Evolutionary conservation across 2,329 filamentous ascomycete species (phyloP).

Genomic region (Trichophyton simii): DNA sequence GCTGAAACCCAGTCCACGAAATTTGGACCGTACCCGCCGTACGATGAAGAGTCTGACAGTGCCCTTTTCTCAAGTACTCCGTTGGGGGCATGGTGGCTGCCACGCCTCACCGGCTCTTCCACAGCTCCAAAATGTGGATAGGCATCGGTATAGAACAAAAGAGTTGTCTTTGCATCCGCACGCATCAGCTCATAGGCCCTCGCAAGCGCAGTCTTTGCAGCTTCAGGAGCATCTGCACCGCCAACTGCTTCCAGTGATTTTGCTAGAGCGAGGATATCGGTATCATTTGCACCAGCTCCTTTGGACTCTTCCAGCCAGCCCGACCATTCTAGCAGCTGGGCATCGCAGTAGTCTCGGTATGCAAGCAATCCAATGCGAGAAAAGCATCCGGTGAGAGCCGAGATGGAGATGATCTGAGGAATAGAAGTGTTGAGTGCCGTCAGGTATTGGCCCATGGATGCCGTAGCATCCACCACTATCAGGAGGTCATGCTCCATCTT

Average conservation of each 20-base stretch:
- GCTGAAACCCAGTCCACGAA: constrained; percentile 38
- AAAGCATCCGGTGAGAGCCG: constrained; percentile 39
- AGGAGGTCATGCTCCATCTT: constrained; percentile 4
- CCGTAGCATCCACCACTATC: constrained; percentile 1
- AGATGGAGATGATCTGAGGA: constrained; percentile 41
- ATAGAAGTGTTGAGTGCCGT: constrained; percentile 35
- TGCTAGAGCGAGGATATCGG: constrained; percentile 27
- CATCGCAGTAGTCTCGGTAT: constrained; percentile 38
- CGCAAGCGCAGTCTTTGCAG: constrained; percentile 39
- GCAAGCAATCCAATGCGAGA: constrained; percentile 39
- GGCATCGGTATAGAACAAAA: constrained; percentile 39
- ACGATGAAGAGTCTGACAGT: constrained; percentile 14
- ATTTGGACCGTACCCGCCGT: constrained; percentile 22
- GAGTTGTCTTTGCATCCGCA: constrained; percentile 37
- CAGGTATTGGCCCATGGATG: constrained; percentile 23
- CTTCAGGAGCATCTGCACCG: constrained; percentile 38
- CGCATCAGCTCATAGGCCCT: constrained; percentile 38
- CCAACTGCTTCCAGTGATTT: constrained; percentile 21
- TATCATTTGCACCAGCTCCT: constrained; percentile 15
- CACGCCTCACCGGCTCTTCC: constrained; percentile 12
- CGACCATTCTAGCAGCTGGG: constrained; percentile 35
- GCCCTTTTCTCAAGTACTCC: constrained; percentile 19
- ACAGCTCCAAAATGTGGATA: constrained; percentile 32
- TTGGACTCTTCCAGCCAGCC: constrained; percentile 31
- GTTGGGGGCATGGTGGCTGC: constrained; percentile 15